These are phyloP conservation scores for Aspergillus heteromorphus DNA, from an alignment of 495 filamentous ascomycete genomes.

Conservation along the genomic window DNA sequence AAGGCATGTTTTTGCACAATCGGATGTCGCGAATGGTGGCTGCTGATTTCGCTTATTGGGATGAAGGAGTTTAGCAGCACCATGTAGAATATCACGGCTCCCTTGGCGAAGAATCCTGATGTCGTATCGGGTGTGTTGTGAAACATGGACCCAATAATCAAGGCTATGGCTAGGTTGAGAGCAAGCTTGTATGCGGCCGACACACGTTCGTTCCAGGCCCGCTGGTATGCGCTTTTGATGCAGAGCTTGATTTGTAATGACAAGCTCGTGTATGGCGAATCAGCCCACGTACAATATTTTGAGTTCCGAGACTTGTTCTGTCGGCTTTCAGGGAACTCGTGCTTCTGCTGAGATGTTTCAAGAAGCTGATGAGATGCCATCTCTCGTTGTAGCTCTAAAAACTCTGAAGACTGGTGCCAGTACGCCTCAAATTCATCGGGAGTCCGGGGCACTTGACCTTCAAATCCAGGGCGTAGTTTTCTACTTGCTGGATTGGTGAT, in stretches of 20 bases:
- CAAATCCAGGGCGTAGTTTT: background rate
- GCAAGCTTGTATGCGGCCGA: constrained; percentile 62
- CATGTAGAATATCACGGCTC: constrained; percentile 80
- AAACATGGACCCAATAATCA: constrained; percentile 80
- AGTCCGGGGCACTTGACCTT: background rate
- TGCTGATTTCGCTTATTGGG: constrained; percentile 50
- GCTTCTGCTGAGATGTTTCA: background rate
- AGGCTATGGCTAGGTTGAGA: constrained; percentile 64
- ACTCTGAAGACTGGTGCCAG: background rate
- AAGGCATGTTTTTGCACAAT: constrained; percentile 56
- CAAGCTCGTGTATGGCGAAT: constrained; percentile 34
- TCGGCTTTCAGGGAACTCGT: constrained; percentile 13
- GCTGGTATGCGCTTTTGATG: constrained; percentile 42
- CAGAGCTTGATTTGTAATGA: constrained; percentile 41
- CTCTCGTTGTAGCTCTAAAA: background rate
- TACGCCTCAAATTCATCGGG: background rate
- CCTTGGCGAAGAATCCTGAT: constrained; percentile 63
- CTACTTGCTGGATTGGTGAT: background rate
- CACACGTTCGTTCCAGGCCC: constrained; percentile 61
- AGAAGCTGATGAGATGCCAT: background rate
- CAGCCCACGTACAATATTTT: constrained; percentile 26
- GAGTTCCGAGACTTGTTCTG: constrained; percentile 23
- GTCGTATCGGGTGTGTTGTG: constrained; percentile 61
- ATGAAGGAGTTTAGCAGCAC: constrained; percentile 59
- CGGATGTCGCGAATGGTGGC: constrained; percentile 48